Base-by-base conservation (phyloP, 2,329 filamentous ascomycete genomes). In the Fusarium tupiense region DNA sequence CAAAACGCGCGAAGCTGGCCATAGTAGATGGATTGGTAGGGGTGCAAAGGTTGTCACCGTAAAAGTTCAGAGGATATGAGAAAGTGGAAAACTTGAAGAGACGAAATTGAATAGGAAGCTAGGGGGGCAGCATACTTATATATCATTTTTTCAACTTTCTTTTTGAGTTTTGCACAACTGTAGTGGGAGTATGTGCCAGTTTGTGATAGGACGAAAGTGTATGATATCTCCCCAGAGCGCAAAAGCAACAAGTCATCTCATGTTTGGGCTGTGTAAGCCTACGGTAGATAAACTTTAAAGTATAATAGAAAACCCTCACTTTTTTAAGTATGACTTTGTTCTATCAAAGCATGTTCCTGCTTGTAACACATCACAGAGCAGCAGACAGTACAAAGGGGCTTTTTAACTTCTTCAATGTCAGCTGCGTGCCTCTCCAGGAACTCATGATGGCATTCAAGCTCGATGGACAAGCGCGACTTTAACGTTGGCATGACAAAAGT, bases 181-280 rank as follows among this genome's bases (percentile, higher is more conserved):
- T 35, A 14, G 22, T 19, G 9, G 4, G 16, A 31, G 4, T 2
- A 2, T 26, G 2, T 6, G 33, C 19, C n/a, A 11, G 4, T 53
- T 53, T 26, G 22, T 26, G 12, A 11, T 6, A 10, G 13, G 22
- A 37, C 6, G 13, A 53, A 24, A 10, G 50, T 53, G 8, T 53
- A 4, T 20, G 17, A 24, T 5, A 16, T 20, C 4, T 53, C 6
- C 3, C n/a, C 22, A 35, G 2, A 37, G 26, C n/a, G 3, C 6
- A 37, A 53, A 52, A 37, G 0, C n/a, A 3, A 37, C 1, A 37
- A 20, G 31, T 37, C 8, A 10, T 53, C 22, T 37, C 8, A 7
- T n/a, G 3, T 7, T n/a, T 31, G 26, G 29, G 5, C 9, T n/a
- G 5, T 5, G 1, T 33, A 3, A n/a, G 10, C 22, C 3, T 5